phyloP scores from a whole-genome alignment of 331 rosid species.

The Malus hybrid region DNA sequence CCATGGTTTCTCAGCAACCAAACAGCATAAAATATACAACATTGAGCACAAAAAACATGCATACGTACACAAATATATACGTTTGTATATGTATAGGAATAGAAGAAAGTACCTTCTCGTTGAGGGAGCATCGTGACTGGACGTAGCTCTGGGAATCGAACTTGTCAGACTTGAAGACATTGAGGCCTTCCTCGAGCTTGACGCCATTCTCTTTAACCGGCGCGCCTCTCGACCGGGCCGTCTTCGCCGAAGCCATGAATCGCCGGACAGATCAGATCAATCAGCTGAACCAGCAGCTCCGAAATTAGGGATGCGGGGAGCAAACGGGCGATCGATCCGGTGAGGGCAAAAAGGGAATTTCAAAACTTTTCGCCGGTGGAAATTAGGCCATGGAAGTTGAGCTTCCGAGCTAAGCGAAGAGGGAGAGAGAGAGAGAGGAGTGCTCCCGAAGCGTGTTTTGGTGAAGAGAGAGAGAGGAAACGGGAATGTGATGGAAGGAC shows the following conservation, averaged over 20 bases:
- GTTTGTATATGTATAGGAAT: not conserved
- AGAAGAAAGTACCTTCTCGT: constrained; percentile 55
- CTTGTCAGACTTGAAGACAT: constrained; percentile 71
- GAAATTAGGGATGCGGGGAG: constrained; percentile 22
- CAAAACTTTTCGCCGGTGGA: not conserved
- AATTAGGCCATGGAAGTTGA: constrained; percentile 16
- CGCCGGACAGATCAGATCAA: constrained; percentile 18
- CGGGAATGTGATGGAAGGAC: not conserved
- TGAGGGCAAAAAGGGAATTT: constrained; percentile 16
- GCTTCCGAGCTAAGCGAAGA: constrained; percentile 1
- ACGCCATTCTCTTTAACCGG: constrained; percentile 62
- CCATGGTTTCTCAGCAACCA: not conserved
- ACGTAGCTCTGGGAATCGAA: constrained; percentile 75
- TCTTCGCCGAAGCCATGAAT: constrained; percentile 65
- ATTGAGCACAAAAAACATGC: not conserved
- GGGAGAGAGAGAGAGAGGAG: not conserved
- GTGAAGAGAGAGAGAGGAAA: constrained; percentile 2
- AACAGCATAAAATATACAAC: not conserved
- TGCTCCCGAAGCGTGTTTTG: not conserved
- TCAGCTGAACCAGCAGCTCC: constrained; percentile 1
- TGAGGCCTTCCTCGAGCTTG: constrained; percentile 78
- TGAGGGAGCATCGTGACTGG: constrained; percentile 70
- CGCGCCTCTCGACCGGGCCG: constrained; percentile 60
- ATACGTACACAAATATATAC: too few relatives aligned
- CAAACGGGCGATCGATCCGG: not conserved